Evolutionary conservation across 169 alveolate species (phyloP), one percentile per base, ranked within the genome.

Genomic region (Cystoisospora suis): DNA sequence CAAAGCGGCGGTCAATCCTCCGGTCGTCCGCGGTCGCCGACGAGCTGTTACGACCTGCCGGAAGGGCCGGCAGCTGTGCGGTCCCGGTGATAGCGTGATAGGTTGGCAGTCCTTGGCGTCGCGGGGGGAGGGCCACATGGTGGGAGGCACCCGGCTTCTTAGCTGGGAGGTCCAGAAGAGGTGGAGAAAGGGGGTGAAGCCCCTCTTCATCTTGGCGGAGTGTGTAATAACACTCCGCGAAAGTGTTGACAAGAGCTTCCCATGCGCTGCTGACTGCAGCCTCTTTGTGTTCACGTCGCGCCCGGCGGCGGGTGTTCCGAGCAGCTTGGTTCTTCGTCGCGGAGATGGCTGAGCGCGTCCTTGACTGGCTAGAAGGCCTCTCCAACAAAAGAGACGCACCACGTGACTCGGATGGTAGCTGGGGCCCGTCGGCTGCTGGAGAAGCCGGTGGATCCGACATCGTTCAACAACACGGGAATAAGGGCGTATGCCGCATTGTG

Each of bases 231-330:
- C 83, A 72, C 53, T 36, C 56, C 58, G 83, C 83, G 27, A 72
- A 72, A 0, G 83, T 38, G 56, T 72, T 40, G 38, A 72, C 83
- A 46, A 72, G 83, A 12, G 83, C 83, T 5, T 72, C 83, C 83
- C 83, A 72, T 34, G 83, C 83, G 23, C 56, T 27, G 83, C 53
- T 36, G 47, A 72, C 83, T 29, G 32, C 9, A 29, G 83, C 46
- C 0, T 40, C 83, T 72, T n/a, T 36, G 58, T 38, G 12, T 4
- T 20, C 56, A 6, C 0, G 45, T 40, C 83, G 12, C 23, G 29
- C 65, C 65, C 65, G 65, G 29, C 23, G 12, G 29, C 65, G 29
- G 23, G 29, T 23, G 65, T 15, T 12, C 65, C 65, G 29, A 36
- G 15, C 38, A 2, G 83, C 9, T 36, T 4, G n/a, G 42, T n/a